These are phyloP conservation scores for Yamadazyma tumulicola DNA, from an alignment of 805 yeast species.

Conservation along the genomic window DNA sequence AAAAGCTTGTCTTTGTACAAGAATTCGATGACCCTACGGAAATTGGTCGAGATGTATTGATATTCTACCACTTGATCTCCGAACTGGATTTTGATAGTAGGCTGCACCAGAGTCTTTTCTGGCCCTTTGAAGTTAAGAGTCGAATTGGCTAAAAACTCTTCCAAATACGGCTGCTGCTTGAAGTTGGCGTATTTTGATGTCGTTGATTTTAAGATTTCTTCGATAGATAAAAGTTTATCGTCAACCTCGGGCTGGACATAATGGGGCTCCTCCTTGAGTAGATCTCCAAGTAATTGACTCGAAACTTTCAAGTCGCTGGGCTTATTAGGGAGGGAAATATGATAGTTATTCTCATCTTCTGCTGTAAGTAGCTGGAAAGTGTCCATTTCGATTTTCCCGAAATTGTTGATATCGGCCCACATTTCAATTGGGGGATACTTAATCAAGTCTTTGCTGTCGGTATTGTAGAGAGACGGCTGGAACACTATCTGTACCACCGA, in stretches of 20 bases:
- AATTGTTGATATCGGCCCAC: slow-evolving; percentile 45
- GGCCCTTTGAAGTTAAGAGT: slow-evolving; percentile 40
- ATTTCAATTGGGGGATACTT: slow-evolving; percentile 54
- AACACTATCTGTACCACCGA: slow-evolving; percentile 45
- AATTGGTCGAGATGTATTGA: slow-evolving; percentile 40
- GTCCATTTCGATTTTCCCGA: slow-evolving; percentile 33
- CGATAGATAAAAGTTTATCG: slow-evolving; percentile 4
- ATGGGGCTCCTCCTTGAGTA: slow-evolving; percentile 16
- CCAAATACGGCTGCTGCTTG: slow-evolving; percentile 40
- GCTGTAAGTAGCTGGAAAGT: slow-evolving; percentile 42
- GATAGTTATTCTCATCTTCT: slow-evolving; percentile 41
- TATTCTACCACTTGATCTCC: slow-evolving; percentile 40
- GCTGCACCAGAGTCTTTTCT: slow-evolving; percentile 33
- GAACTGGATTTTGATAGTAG: slow-evolving; percentile 34
- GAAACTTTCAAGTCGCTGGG: slow-evolving; percentile 45
- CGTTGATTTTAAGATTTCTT: slow-evolving; percentile 13
- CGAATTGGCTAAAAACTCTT: slow-evolving; percentile 34
- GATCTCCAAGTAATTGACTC: slow-evolving; percentile 33
- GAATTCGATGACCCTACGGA: slow-evolving; percentile 45
- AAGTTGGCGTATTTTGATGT: slow-evolving; percentile 27
- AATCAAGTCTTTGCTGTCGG: slow-evolving; percentile 12
- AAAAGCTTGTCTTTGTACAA: slow-evolving; percentile 31
- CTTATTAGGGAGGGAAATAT: slow-evolving; percentile 39
- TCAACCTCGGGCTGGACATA: slow-evolving; percentile 2
- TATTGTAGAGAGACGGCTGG: slow-evolving; percentile 28